Evolutionary conservation across 2,329 filamentous ascomycete genomes (phyloP), one percentile per base, ranked within the genome.

Genomic region (Cladophialophora psammophila): DNA sequence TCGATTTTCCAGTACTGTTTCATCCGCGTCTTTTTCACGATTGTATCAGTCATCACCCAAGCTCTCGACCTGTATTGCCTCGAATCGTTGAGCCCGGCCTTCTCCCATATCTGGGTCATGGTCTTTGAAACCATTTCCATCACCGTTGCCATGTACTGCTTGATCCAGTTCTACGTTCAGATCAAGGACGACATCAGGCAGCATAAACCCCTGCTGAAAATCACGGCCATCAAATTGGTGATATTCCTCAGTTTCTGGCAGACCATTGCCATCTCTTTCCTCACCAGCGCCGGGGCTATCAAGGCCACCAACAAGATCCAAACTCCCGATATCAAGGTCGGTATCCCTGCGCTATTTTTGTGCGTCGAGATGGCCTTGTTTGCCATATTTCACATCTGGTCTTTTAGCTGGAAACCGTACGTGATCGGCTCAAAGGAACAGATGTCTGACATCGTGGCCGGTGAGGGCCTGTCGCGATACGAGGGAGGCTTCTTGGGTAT

Each of bases 181-280:
- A 83, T 95, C 54, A 88, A 87, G 69, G 80, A 84, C 0, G 87
- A 91, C 66, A 84, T 96, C 32, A 83, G 85, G 7, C 85, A 89
- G 62, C 87, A 96, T 75, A 84, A 81, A 18, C 91, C 92, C 0
- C 90, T 94, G 71, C 79, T 94, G 71, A 96, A 96, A 78, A 88
- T 96, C 32, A 76, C 93, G 20, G 91, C 92, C 74, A 95, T 97
- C 80, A 96, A 96, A 79, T 85, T 96, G 34, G 92, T 96, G 75
- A 93, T 96, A 74, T 96, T 96, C 82, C 85, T 97, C 72, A 93
- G 90, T 40, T 96, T 96, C 78, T 96, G 93, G 93, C 93, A 97
- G 75, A 83, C 81, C 36, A 84, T 85, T 73, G 72, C 88, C 60
- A 88, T 91, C 71, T 87, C 84, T 20, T 82, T 90, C 66, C 80